These are phyloP conservation scores for Iris macrosiphon DNA, from an alignment of 106 monocot species.

Conservation along the genomic window DNA sequence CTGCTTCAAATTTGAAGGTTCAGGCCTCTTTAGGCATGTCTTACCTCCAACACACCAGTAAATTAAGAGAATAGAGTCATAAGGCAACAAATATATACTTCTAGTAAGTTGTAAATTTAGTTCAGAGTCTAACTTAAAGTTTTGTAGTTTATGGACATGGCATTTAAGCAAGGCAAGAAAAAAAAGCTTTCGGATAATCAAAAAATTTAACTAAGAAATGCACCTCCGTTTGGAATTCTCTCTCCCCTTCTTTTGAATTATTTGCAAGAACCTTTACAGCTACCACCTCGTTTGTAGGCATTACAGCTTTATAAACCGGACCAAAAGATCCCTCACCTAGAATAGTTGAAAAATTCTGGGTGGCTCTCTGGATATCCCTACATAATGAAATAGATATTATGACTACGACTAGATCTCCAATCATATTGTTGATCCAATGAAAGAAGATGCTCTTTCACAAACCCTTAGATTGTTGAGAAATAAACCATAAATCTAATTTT, in stretches of 20 bases:
- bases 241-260: slow-evolving; percentile 88
- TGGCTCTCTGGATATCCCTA: slow-evolving; percentile 93
- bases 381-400: background rate
- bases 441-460: background rate
- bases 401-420: background rate
- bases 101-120: too few species aligned
- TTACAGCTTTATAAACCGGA: slow-evolving; percentile 81
- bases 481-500: too few species aligned
- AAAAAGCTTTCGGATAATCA: too few species aligned
- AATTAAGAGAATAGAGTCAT: too few species aligned
- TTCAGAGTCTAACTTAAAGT: too few species aligned
- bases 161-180: too few species aligned
- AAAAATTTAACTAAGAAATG: background rate
- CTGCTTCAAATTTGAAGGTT: too few species aligned
- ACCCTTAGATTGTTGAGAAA: too few species aligned
- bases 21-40: too few species aligned
- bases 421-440: background rate
- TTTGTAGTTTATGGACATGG: too few species aligned
- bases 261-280: slow-evolving; percentile 90
- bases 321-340: slow-evolving; percentile 95
- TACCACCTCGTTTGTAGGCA: slow-evolving; percentile 62
- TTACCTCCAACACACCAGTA: too few species aligned
- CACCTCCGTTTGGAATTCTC: slow-evolving; percentile 96
- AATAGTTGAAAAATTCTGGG: slow-evolving; percentile 81
- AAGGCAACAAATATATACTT: too few species aligned